These are phyloP conservation scores for Cucurbita argyrosperma DNA, from an alignment of 306 rosid genomes.

Conservation along the genomic window DNA sequence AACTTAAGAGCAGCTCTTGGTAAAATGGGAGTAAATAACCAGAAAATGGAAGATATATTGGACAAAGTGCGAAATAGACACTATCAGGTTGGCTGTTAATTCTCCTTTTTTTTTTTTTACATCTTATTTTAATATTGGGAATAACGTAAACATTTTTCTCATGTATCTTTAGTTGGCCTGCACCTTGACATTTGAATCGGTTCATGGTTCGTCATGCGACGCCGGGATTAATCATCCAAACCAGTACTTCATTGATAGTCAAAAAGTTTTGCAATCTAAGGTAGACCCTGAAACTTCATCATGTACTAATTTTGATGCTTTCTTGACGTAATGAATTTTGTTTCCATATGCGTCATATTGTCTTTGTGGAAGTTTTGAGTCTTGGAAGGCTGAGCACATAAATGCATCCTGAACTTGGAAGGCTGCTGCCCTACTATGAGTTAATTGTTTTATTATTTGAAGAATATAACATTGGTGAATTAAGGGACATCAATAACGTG, in stretches of 20 bases:
- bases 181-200: constrained; percentile 85
- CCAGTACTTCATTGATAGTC: constrained; percentile 85
- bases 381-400: neutral
- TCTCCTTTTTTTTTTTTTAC: neutral
- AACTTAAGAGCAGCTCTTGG: constrained; percentile 78
- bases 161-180: constrained; percentile 68
- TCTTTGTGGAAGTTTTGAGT: neutral
- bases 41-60: constrained; percentile 58
- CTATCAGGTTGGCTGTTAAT: constrained; percentile 51
- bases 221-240: constrained; percentile 98
- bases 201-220: constrained; percentile 56
- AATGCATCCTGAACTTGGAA: neutral
- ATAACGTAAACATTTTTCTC: constrained; percentile 11
- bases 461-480: neutral
- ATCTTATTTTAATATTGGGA: constrained; percentile 10
- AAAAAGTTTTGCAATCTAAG: constrained; percentile 42
- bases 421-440: neutral
- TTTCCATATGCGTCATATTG: neutral
- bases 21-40: constrained; percentile 69
- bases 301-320: neutral
- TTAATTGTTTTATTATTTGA: neutral
- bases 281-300: constrained; percentile 11
- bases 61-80: constrained; percentile 78
- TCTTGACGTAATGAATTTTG: neutral
- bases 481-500: neutral